Percentiles rank a stretch among this genome's conserved stretches.
Conservation (phyloP, 163 green algal genomes). For the Trebouxiophyceae sp. region DNA sequence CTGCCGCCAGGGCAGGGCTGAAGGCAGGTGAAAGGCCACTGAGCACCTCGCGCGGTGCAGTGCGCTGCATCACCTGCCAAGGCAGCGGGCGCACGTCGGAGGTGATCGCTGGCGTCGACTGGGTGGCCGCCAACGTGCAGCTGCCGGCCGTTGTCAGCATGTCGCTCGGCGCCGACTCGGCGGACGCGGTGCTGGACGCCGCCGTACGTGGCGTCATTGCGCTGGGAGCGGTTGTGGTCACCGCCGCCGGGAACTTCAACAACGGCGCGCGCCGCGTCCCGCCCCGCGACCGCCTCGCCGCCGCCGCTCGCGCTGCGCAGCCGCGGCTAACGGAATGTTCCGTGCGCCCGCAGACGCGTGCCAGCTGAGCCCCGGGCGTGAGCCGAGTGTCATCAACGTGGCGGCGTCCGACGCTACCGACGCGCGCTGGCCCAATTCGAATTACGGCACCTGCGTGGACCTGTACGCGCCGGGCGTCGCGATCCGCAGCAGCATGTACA, state of each 20-base stretch:
- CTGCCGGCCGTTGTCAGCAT: slow-evolving; percentile 27
- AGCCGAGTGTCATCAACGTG: slow-evolving; percentile 44
- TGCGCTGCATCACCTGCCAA: slow-evolving; percentile 27
- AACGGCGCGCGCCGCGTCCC: slow-evolving; percentile 12
- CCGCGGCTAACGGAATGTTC: background rate
- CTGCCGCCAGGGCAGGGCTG: background rate
- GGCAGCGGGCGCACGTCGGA: slow-evolving; percentile 14
- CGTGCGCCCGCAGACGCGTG: slow-evolving; percentile 39
- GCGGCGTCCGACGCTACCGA: slow-evolving; percentile 25
- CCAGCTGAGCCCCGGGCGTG: slow-evolving; percentile 39
- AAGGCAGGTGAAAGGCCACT: no score
- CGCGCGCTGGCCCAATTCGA: slow-evolving; percentile 30
- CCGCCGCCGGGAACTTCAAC: slow-evolving; percentile 60
- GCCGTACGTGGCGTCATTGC: slow-evolving; percentile 18
- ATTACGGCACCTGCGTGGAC: slow-evolving; percentile 52
- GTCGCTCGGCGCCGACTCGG: slow-evolving; percentile 14
- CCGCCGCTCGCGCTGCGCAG: background rate
- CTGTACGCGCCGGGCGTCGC: slow-evolving; percentile 48
- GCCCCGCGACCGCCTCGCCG: background rate
- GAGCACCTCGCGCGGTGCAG: no score
- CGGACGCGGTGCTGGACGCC: slow-evolving; percentile 11
- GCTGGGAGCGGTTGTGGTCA: slow-evolving; percentile 35
- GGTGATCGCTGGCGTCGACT: slow-evolving; percentile 26
- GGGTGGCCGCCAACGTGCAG: slow-evolving; percentile 23
- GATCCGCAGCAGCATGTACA: slow-evolving; percentile 18